Percentiles rank a stretch among this genome's conserved stretches.
phyloP scores from a whole-genome alignment of 1,139 yeast species.

The Blastobotrys illinoisensis region DNA sequence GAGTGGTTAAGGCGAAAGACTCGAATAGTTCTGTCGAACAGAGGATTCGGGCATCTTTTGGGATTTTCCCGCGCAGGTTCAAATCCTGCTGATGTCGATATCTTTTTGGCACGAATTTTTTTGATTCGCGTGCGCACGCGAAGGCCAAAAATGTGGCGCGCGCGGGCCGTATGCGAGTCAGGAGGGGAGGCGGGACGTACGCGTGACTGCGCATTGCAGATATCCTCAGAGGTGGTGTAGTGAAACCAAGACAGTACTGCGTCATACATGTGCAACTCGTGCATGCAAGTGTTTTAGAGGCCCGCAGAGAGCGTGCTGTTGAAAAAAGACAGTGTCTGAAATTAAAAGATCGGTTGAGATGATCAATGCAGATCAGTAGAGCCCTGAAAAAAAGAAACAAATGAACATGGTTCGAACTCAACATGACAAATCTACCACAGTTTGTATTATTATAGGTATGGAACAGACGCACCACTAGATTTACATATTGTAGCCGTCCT shows the following conservation, averaged over 20 bases:
- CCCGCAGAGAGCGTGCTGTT: neutral
- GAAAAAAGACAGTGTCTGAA: neutral
- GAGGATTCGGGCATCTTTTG: constrained; percentile 46
- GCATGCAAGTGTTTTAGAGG: neutral
- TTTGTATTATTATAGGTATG: too few relatives aligned
- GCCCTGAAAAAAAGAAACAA: neutral
- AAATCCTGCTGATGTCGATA: constrained; percentile 71
- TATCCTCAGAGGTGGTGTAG: neutral
- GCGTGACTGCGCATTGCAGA: neutral
- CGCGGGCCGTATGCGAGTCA: neutral
- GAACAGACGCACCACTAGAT: too few relatives aligned
- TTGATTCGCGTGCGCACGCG: neutral
- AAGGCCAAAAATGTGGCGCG: neutral
- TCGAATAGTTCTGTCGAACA: constrained; percentile 42
- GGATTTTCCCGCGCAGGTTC: constrained; percentile 81
- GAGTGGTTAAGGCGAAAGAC: constrained; percentile 80
- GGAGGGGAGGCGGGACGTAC: neutral
- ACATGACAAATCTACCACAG: too few relatives aligned
- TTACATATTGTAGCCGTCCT: too few relatives aligned
- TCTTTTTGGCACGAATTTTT: constrained; percentile 12
- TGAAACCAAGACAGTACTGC: neutral
- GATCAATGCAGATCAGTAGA: neutral
- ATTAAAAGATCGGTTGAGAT: neutral
- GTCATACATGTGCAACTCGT: neutral
- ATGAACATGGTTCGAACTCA: neutral